These are phyloP conservation scores for Babesia microti DNA, from an alignment of 169 alveolate genomes.

Conservation along the genomic window DNA sequence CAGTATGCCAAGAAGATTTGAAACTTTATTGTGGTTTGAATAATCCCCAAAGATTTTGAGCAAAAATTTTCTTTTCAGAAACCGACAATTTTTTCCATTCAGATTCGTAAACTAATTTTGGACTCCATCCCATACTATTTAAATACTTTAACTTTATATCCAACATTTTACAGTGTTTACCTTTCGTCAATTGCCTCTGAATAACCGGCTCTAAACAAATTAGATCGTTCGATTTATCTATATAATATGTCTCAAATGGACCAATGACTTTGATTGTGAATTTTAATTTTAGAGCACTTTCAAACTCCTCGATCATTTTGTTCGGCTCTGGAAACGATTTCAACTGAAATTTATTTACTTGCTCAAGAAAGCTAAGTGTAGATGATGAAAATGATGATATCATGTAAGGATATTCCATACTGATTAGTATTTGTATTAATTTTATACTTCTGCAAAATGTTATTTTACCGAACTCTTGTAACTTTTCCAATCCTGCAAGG, in stretches of 20 bases:
- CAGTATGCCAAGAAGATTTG: slow-evolving; percentile 9
- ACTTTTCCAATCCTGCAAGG: background rate
- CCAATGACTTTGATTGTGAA: too few relatives aligned
- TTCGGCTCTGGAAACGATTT: too few relatives aligned
- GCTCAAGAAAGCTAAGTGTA: too few relatives aligned
- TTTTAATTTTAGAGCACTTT: too few relatives aligned
- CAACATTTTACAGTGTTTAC: too few relatives aligned
- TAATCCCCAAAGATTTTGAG: background rate
- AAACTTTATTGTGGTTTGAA: background rate
- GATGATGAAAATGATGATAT: too few relatives aligned
- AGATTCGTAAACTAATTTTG: slow-evolving; percentile 1
- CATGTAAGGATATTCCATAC: slow-evolving; percentile 6
- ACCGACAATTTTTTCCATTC: slow-evolving; percentile 8
- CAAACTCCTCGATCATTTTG: too few relatives aligned
- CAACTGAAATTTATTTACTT: too few relatives aligned
- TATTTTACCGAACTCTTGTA: slow-evolving; percentile 4
- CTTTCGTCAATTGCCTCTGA: too few relatives aligned
- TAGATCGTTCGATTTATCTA: too few relatives aligned
- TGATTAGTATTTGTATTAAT: slow-evolving; percentile 10
- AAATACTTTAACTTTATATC: slow-evolving; percentile 23
- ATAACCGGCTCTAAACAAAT: too few relatives aligned
- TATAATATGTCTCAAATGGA: too few relatives aligned
- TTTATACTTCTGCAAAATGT: slow-evolving; percentile 43
- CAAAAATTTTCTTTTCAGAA: slow-evolving; percentile 1
- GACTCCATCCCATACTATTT: slow-evolving; percentile 32